Evolutionary conservation across 495 filamentous ascomycete genomes (phyloP), one percentile per base, ranked within the genome.

Genomic region (Immersiella caudata): DNA sequence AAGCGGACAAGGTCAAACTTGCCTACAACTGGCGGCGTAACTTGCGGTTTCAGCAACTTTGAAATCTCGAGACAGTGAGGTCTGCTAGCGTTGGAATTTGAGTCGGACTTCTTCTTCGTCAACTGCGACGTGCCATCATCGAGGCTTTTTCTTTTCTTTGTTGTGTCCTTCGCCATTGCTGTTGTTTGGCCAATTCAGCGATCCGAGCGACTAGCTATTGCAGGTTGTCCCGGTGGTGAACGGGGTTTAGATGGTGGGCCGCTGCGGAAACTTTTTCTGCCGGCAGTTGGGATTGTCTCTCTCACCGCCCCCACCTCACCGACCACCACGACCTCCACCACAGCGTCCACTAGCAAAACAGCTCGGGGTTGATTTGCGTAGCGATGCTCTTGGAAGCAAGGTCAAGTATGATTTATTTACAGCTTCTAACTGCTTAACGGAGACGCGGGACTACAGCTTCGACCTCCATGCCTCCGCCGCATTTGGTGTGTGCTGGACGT

Each of bases 81-180:
- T 57, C 67, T 60, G 18, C 57, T 25, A 7, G 58, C 29, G 0
- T 27, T 14, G 14, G 54, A 81, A 73, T 75, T 80, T 72, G 70
- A 73, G 35, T 76, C 83, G 59, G 87, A 73, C 78, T 87, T 91
- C 73, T 93, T 93, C 73, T 82, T 86, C 6, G 88, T 85, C 18
- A 65, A 27, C 27, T 76, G 67, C 1, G 71, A 22, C 40, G 79
- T 74, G 16, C 77, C 80, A 22, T 88, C 86, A 2, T 83, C 85
- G 35, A 75, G 73, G 69, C 90, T 84, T 80, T 93, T 93, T 67
- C 92, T 85, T 82, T 96, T 96, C 75, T 91, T 90, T 54, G 87
- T 85, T 33, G 84, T 80, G 58, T 79, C 80, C 36, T 84, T 82
- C 8, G 83, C 75, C 86, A 88, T 90, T 62, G 61, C 36, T 63